Percentiles rank a stretch among this genome's conserved stretches.
Evolutionary conservation across 192 early-diverging fungal genomes (phyloP).

Genomic region (Backusella australiensis): DNA sequence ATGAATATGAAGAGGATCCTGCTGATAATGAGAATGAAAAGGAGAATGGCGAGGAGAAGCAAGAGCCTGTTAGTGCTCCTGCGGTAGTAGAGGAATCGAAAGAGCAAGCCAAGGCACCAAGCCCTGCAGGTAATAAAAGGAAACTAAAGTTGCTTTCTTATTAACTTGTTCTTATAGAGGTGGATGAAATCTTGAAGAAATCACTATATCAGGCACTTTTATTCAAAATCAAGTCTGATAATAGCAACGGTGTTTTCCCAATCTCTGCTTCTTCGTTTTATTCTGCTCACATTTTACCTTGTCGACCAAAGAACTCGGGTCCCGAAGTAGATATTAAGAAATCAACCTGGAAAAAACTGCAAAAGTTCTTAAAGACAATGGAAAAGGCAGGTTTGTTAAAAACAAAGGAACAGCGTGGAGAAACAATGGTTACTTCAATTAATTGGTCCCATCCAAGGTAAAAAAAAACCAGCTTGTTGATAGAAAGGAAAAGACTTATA

Average conservation of each 20-base stretch:
- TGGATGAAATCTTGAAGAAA: slow-evolving; percentile 70
- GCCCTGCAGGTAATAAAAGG: neutral
- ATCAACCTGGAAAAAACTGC: slow-evolving; percentile 82
- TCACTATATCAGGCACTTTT: slow-evolving; percentile 71
- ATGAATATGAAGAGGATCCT: slow-evolving; percentile 26
- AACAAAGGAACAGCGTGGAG: slow-evolving; percentile 75
- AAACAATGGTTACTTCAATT: slow-evolving; percentile 56
- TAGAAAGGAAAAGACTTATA: neutral
- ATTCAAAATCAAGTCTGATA: slow-evolving; percentile 57
- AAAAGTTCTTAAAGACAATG: slow-evolving; percentile 85
- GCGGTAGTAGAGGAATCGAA: neutral
- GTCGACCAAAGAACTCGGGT: slow-evolving; percentile 50
- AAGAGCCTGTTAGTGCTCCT: neutral
- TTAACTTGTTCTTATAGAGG: slow-evolving; percentile 45
- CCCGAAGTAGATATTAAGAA: slow-evolving; percentile 77
- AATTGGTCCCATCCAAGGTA: slow-evolving; percentile 52
- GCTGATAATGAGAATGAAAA: slow-evolving; percentile 21
- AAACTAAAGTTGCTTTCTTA: neutral
- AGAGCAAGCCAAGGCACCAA: neutral
- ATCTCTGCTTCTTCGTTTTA: slow-evolving; percentile 75
- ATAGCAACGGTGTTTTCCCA: slow-evolving; percentile 61
- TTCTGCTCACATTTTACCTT: slow-evolving; percentile 72
- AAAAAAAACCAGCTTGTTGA: neutral
- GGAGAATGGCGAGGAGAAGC: neutral
- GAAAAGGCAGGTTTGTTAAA: slow-evolving; percentile 85